Percentiles rank a stretch among this genome's conserved stretches.
Conservation (phyloP, 2,329 filamentous ascomycete genomes). For the Fusarium guadeloupense region DNA sequence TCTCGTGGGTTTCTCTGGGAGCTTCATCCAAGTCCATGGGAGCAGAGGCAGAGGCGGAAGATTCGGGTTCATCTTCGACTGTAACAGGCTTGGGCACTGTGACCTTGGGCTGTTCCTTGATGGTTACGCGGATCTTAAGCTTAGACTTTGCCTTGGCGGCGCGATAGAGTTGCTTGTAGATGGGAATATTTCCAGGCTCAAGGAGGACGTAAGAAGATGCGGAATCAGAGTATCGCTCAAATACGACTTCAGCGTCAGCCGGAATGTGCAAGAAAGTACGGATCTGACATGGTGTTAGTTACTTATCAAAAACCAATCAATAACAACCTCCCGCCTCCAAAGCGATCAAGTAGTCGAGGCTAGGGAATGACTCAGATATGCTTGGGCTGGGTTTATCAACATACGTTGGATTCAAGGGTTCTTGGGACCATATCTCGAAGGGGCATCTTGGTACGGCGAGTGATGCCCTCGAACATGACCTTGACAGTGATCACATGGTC, state of each 20-base stretch:
- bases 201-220: slow-evolving; percentile 82
- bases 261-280: slow-evolving; percentile 50
- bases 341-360: background rate
- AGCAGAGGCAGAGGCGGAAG: slow-evolving; percentile 18
- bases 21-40: slow-evolving; percentile 22
- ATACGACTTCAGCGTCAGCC: slow-evolving; percentile 57
- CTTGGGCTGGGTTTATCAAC: slow-evolving; percentile 49
- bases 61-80: slow-evolving; percentile 61
- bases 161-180: slow-evolving; percentile 97
- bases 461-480: slow-evolving; percentile 77
- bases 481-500: slow-evolving; percentile 78
- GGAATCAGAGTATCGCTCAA: slow-evolving; percentile 97
- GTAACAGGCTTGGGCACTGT: slow-evolving; percentile 54
- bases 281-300: slow-evolving; percentile 44
- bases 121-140: slow-evolving; percentile 83
- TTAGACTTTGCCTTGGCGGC: slow-evolving; percentile 98
- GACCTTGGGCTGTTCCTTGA: slow-evolving; percentile 44
- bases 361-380: background rate
- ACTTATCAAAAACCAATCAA: background rate
- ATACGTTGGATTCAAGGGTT: slow-evolving; percentile 84
- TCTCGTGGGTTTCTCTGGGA: slow-evolving; percentile 27
- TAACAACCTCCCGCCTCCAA: background rate
- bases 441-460: slow-evolving; percentile 87
- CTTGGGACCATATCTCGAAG: slow-evolving; percentile 81
- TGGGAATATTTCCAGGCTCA: slow-evolving; percentile 77